Evolutionary conservation across 1,284 basidiomycete species (phyloP).

Genomic region (Gomphus bonarii): DNA sequence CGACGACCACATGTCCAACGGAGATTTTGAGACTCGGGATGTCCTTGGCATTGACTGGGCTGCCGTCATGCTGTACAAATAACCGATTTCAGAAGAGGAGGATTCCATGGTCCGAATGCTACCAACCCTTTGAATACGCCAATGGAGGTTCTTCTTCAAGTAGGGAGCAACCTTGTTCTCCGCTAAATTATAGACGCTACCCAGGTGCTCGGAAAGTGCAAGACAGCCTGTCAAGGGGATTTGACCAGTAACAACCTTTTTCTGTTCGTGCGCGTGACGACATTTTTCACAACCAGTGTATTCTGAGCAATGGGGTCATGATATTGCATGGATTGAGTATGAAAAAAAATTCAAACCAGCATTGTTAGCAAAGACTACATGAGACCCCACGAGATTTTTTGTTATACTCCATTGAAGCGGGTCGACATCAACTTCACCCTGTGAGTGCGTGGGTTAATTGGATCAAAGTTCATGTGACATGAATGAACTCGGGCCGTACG

Average conservation of each 20-base stretch:
- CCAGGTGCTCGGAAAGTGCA: conserved; percentile 3
- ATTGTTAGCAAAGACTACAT: conserved; percentile 8
- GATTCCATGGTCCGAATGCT: too few species aligned
- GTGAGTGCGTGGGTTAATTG: neutral
- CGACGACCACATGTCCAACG: neutral
- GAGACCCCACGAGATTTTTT: conserved; percentile 9
- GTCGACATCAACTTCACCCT: conserved; percentile 6
- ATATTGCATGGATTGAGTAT: neutral
- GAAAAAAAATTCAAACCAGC: conserved; percentile 1
- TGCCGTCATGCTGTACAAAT: neutral
- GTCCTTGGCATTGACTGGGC: neutral
- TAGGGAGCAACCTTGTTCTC: conserved; percentile 1
- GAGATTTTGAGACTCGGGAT: neutral
- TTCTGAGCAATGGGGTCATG: neutral
- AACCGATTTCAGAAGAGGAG: neutral
- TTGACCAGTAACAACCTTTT: conserved; percentile 1
- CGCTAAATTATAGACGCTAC: neutral
- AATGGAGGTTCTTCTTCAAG: conserved; percentile 11
- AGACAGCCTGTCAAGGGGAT: conserved; percentile 9
- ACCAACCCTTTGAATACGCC: conserved; percentile 8
- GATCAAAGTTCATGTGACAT: neutral
- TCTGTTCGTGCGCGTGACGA: neutral
- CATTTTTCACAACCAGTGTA: conserved; percentile 9
- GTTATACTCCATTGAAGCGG: neutral
- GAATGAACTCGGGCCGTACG: neutral